These are phyloP conservation scores for Mycogone perniciosa DNA, from an alignment of 2,329 filamentous ascomycete genomes.

Conservation along the genomic window DNA sequence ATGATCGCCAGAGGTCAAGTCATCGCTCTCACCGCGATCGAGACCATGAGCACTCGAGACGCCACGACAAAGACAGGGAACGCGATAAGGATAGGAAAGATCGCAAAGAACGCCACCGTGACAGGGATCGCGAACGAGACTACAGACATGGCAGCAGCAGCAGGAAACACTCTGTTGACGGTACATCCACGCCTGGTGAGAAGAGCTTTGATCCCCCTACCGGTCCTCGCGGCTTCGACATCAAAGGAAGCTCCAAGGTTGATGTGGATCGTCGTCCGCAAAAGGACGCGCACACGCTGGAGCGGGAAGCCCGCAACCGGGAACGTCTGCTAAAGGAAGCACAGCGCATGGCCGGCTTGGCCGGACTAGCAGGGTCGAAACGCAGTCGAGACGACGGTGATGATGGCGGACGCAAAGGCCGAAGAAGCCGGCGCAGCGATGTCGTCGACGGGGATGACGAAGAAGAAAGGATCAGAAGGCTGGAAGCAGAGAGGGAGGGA, in stretches of 20 bases:
- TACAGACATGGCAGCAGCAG: slow-evolving; percentile 29
- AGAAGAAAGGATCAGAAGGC: slow-evolving; percentile 47
- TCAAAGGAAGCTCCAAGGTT: slow-evolving; percentile 22
- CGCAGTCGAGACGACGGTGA: slow-evolving; percentile 42
- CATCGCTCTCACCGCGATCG: slow-evolving; percentile 40
- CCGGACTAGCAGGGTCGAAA: slow-evolving; percentile 42
- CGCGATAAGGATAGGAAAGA: slow-evolving; percentile 32
- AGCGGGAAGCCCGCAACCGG: slow-evolving; percentile 60
- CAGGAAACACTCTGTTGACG: slow-evolving; percentile 23
- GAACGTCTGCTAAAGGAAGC: slow-evolving; percentile 63
- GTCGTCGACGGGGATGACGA: slow-evolving; percentile 41
- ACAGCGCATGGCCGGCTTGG: slow-evolving; percentile 54
- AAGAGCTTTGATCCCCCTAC: slow-evolving; percentile 37
- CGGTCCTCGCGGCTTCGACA: slow-evolving; percentile 35
- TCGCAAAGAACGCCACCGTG: slow-evolving; percentile 30
- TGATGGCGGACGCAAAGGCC: slow-evolving; percentile 34
- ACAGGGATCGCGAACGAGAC: slow-evolving; percentile 30
- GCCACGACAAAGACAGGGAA: slow-evolving; percentile 34
- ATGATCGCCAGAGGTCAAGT: slow-evolving; percentile 35
- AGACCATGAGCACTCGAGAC: slow-evolving; percentile 27
- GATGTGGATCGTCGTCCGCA: slow-evolving; percentile 16
- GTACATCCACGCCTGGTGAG: slow-evolving; percentile 26
- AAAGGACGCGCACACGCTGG: slow-evolving; percentile 60
- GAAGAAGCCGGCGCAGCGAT: slow-evolving; percentile 41
- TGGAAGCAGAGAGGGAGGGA: slow-evolving; percentile 55